phyloP scores from a whole-genome alignment of 805 yeast genomes.

The Saturnispora galanensis region DNA sequence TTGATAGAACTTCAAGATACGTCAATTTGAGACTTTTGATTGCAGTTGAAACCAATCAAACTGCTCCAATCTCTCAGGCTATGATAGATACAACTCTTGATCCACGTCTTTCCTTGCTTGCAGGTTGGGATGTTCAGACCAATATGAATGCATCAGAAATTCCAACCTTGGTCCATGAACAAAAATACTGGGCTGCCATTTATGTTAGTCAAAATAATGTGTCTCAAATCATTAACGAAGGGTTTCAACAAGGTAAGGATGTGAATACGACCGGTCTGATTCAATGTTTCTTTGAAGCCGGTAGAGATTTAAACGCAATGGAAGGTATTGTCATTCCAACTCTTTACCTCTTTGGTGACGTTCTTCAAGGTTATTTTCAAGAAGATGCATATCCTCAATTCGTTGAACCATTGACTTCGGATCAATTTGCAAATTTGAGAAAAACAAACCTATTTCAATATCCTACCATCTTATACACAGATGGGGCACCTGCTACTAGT shows the following conservation, averaged over 20 bases:
- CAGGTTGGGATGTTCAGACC: constrained; percentile 31
- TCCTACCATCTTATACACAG: constrained; percentile 15
- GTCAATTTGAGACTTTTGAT: constrained; percentile 31
- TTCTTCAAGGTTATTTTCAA: constrained; percentile 19
- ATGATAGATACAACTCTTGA: constrained; percentile 13
- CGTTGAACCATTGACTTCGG: constrained; percentile 21
- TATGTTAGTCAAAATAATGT: constrained; percentile 35
- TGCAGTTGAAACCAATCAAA: constrained; percentile 28
- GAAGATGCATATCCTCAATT: constrained; percentile 19
- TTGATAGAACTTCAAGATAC: constrained; percentile 23
- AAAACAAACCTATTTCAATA: constrained; percentile 13
- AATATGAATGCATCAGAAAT: constrained; percentile 30
- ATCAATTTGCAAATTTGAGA: constrained; percentile 18
- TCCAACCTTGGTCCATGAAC: constrained; percentile 36
- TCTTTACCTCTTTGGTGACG: constrained; percentile 28
- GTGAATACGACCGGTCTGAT: constrained; percentile 22
- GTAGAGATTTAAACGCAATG: constrained; percentile 49
- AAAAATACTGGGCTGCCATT: constrained; percentile 55
- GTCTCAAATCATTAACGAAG: constrained; percentile 33
- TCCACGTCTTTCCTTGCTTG: constrained; percentile 15
- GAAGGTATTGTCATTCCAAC: constrained; percentile 35
- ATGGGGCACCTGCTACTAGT: constrained; percentile 25
- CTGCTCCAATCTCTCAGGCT: constrained; percentile 26
- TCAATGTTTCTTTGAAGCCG: constrained; percentile 43
- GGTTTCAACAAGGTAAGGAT: constrained; percentile 28